Conservation (phyloP, 257 asterid species). For the Solanum habrochaites region DNA sequence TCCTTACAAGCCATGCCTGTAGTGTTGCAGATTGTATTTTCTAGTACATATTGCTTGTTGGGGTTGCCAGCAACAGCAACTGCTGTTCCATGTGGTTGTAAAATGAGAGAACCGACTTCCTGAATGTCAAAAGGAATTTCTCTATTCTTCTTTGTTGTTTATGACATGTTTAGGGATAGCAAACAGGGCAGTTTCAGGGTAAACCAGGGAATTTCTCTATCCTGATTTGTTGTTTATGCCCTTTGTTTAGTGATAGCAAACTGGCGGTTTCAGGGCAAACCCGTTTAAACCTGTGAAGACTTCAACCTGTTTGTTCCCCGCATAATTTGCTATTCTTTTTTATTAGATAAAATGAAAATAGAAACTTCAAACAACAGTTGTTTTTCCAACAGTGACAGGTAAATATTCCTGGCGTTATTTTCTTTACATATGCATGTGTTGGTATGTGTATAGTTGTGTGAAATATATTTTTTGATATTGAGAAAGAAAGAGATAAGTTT, state of each 20-base stretch:
- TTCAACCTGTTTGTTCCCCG: background rate
- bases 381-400: background rate
- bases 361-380: background rate
- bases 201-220: background rate
- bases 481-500: background rate
- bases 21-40: background rate
- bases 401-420: background rate
- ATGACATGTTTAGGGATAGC: background rate
- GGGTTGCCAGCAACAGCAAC: background rate
- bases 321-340: background rate
- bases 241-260: background rate
- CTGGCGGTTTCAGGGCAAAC: background rate
- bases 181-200: background rate
- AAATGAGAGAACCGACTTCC: background rate
- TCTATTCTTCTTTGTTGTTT: background rate
- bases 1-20: background rate
- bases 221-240: background rate
- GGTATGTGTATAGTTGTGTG: background rate
- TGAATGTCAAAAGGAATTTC: background rate
- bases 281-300: background rate
- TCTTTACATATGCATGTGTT: background rate
- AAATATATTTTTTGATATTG: background rate
- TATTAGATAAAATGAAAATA: too few relatives aligned
- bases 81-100: slow-evolving; percentile 1
- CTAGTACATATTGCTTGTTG: background rate